Percentiles rank a stretch among this genome's conserved stretches.
These are phyloP conservation scores for Entoloma clypeatum DNA, from an alignment of 1,284 basidiomycete species.

Conservation along the genomic window DNA sequence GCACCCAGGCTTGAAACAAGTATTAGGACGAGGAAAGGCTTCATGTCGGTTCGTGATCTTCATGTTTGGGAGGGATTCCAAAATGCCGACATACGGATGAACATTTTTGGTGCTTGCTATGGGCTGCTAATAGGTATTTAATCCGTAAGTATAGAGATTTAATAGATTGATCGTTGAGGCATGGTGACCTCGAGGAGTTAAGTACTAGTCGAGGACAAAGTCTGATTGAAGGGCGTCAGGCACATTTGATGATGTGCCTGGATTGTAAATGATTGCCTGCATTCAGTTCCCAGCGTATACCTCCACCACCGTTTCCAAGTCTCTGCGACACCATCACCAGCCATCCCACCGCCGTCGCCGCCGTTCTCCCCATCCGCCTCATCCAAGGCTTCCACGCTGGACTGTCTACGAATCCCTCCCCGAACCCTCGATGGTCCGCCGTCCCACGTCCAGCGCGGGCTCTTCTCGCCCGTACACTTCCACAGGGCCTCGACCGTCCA, in stretches of 20 bases:
- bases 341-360: constrained; percentile 8
- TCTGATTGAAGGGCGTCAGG: constrained; percentile 11
- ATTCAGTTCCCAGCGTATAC: constrained; percentile 20
- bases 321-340: constrained; percentile 18
- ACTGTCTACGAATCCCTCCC: neutral
- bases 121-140: too few species aligned
- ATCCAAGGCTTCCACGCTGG: neutral
- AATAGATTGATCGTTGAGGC: too few species aligned
- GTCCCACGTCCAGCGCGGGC: constrained; percentile 20
- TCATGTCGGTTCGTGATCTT: too few species aligned
- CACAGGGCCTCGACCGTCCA: constrained; percentile 21
- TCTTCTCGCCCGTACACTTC: constrained; percentile 21
- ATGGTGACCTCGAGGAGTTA: too few species aligned
- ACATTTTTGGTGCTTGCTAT: too few species aligned
- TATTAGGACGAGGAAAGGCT: too few species aligned
- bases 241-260: constrained; percentile 23
- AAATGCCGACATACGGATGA: too few species aligned
- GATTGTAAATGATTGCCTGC: constrained; percentile 20
- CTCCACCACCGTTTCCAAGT: constrained; percentile 13
- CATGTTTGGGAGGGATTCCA: too few species aligned
- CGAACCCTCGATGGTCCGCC: constrained; percentile 16
- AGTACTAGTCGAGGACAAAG: neutral
- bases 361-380: constrained; percentile 8
- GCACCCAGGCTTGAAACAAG: too few species aligned
- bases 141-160: too few species aligned